Evolutionary conservation across 441 rosid genomes (phyloP).

Genomic region (Populus hybrid): DNA sequence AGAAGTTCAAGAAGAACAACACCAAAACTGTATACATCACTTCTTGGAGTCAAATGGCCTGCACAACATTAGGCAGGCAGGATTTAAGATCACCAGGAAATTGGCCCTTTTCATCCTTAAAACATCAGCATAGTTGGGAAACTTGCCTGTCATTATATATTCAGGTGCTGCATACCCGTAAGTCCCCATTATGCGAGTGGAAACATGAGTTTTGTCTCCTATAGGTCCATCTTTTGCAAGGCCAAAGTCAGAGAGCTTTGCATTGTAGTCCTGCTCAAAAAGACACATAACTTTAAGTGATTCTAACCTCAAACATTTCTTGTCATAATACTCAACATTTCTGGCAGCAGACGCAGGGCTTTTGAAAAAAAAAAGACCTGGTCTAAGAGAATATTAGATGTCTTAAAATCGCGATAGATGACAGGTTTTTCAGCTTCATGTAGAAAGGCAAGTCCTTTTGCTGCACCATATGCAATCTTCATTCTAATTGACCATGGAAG

Average conservation of each 20-base stretch:
- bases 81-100: not conserved
- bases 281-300: not conserved
- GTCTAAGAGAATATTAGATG: constrained; percentile 81
- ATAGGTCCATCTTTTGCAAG: constrained; percentile 86
- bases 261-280: constrained; percentile 42
- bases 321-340: not conserved
- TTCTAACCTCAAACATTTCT: not conserved
- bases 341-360: not conserved
- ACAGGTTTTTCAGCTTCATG: constrained; percentile 95
- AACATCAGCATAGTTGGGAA: not conserved
- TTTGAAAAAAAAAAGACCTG: constrained; percentile 30
- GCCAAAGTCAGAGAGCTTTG: constrained; percentile 89
- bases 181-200: constrained; percentile 94
- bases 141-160: too few relatives aligned
- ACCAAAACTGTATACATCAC: constrained; percentile 92
- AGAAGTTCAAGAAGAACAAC: constrained; percentile 87
- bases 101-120: not conserved
- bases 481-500: constrained; percentile 76
- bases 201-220: constrained; percentile 87
- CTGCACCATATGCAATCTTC: constrained; percentile 79
- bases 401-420: constrained; percentile 83
- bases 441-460: constrained; percentile 79
- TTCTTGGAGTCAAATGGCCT: constrained; percentile 87
- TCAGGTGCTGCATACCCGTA: constrained; percentile 52
- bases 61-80: constrained; percentile 9